Conservation (phyloP, 2,329 filamentous ascomycete genomes). For the Knoxdaviesia proteae region DNA sequence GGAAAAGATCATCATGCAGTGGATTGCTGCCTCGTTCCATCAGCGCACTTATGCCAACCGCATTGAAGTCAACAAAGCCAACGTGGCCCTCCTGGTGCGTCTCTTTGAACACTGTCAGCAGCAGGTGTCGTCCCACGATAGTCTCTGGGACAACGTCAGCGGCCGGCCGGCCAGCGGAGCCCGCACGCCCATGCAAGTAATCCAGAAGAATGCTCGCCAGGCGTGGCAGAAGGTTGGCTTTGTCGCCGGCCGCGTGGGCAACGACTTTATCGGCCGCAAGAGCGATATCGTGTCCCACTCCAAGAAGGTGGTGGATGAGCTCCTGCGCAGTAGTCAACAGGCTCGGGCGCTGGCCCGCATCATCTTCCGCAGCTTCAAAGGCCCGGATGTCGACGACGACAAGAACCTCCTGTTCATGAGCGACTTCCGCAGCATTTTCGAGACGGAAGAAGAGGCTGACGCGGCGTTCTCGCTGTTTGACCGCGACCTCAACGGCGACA, state of each 20-base stretch:
- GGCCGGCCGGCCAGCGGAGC: conserved; percentile 30
- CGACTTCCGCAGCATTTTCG: conserved; percentile 61
- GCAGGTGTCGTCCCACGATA: conserved; percentile 34
- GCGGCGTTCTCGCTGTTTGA: conserved; percentile 85
- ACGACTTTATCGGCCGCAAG: conserved; percentile 71
- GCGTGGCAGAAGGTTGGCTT: conserved; percentile 66
- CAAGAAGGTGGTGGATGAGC: conserved; percentile 60
- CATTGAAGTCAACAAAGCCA: conserved; percentile 82
- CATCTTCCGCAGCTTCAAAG: conserved; percentile 58
- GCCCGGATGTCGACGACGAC: conserved; percentile 22
- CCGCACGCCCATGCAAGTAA: conserved; percentile 52
- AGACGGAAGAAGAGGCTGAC: conserved; percentile 67
- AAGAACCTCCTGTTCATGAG: conserved; percentile 58
- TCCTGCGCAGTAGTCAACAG: conserved; percentile 51
- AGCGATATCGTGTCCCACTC: conserved; percentile 50
- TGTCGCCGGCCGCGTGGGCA: conserved; percentile 67
- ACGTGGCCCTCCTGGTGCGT: conserved; percentile 41
- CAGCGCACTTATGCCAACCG: conserved; percentile 73
- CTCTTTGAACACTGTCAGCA: conserved; percentile 57
- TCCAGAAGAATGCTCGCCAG: conserved; percentile 55
- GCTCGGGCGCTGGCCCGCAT: conserved; percentile 73
- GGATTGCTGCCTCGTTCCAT: conserved; percentile 88
- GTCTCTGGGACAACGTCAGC: conserved; percentile 22
- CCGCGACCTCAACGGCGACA: conserved; percentile 90
- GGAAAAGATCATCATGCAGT: conserved; percentile 86